phyloP scores from a whole-genome alignment of 805 yeast species.

The Kazachstania bromeliacearum region DNA sequence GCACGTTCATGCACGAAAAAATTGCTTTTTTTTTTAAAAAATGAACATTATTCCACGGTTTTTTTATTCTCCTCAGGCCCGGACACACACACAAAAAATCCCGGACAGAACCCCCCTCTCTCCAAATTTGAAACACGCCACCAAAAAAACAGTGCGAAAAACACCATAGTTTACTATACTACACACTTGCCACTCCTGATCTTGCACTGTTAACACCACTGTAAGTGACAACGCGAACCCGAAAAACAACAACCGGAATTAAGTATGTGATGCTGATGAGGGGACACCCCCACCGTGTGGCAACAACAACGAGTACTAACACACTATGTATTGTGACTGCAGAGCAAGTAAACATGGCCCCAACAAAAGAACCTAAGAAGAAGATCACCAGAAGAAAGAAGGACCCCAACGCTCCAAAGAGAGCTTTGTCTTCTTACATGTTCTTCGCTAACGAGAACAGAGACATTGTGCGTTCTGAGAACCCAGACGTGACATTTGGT shows the following conservation, averaged over 20 bases:
- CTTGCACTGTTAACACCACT: not conserved
- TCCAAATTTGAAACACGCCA: too few species aligned
- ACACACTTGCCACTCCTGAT: not conserved
- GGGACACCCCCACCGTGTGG: too few species aligned
- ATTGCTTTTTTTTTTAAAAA: not conserved
- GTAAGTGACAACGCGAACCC: not conserved
- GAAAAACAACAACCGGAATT: not conserved
- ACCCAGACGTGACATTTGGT: slow-evolving; percentile 93
- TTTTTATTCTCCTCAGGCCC: too few species aligned
- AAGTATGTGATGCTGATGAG: not conserved
- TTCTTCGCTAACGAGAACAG: slow-evolving; percentile 97
- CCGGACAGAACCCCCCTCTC: too few species aligned
- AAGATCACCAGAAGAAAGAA: slow-evolving; percentile 38
- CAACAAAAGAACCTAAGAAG: slow-evolving; percentile 29
- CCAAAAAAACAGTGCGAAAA: too few species aligned
- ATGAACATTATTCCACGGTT: too few species aligned
- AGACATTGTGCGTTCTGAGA: slow-evolving; percentile 89
- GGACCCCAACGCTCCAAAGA: slow-evolving; percentile 98
- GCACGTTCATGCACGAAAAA: not conserved
- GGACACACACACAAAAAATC: too few species aligned
- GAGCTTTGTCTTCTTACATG: slow-evolving; percentile 97
- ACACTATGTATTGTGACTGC: not conserved
- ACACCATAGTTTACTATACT: not conserved
- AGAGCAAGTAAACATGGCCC: slow-evolving; percentile 25
- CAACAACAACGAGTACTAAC: too few species aligned